Evolutionary conservation across 192 early-diverging fungal genomes (phyloP).

Genomic region (Mortierella antarctica): DNA sequence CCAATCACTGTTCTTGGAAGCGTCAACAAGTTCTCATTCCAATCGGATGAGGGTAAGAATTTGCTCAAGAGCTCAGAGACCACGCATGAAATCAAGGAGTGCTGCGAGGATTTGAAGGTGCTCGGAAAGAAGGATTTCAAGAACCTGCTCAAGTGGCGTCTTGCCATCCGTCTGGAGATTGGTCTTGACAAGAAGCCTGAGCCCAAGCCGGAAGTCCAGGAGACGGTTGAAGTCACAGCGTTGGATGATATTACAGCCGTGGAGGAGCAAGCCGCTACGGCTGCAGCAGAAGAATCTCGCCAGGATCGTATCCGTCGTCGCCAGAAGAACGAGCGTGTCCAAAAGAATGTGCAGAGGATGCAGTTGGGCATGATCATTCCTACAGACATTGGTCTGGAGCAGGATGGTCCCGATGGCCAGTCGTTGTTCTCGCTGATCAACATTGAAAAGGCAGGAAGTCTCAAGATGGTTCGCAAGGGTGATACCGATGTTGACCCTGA

Average conservation of each 20-base stretch:
- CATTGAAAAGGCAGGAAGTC: constrained; percentile 60
- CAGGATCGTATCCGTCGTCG: constrained; percentile 63
- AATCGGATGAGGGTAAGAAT: constrained; percentile 72
- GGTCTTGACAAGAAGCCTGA: constrained; percentile 63
- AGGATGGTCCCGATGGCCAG: constrained; percentile 61
- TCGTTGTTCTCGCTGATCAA: constrained; percentile 68
- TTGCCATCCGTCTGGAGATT: constrained; percentile 71
- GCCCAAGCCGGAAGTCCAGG: constrained; percentile 54
- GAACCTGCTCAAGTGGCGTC: constrained; percentile 89
- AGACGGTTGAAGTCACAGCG: constrained; percentile 51
- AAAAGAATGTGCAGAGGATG: constrained; percentile 77
- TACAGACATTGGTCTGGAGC: constrained; percentile 80
- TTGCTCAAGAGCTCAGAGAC: constrained; percentile 66
- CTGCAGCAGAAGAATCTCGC: constrained; percentile 45
- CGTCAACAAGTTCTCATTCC: constrained; percentile 81
- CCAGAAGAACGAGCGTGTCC: constrained; percentile 75
- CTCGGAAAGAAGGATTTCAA: constrained; percentile 96
- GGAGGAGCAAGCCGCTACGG: constrained; percentile 57
- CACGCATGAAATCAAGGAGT: constrained; percentile 81
- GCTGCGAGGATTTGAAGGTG: constrained; percentile 90
- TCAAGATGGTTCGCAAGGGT: constrained; percentile 64
- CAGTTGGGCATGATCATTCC: constrained; percentile 85
- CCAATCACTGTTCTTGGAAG: constrained; percentile 83
- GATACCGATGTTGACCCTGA: constrained; percentile 61
- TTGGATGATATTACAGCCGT: constrained; percentile 69